A percentile compares a stretch with the other conserved stretches of the same genome.
phyloP scores from a whole-genome alignment of 2,329 filamentous ascomycete species.

The Beauveria asiatica region DNA sequence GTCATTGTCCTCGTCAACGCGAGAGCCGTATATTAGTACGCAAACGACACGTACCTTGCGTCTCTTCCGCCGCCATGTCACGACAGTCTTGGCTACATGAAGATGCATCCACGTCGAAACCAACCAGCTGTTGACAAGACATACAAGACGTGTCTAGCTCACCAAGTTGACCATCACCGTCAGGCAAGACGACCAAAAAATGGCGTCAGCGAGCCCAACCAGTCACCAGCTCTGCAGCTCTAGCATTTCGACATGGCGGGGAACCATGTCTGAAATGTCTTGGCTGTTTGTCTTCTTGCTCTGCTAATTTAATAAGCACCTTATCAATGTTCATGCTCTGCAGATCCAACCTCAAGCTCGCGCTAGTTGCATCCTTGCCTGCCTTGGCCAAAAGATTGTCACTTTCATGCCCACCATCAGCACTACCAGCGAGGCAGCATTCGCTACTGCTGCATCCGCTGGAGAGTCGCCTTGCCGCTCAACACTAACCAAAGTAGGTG shows the following conservation, averaged over 20 bases:
- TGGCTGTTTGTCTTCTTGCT: background rate
- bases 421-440: background rate
- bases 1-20: background rate
- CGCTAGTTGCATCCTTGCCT: background rate
- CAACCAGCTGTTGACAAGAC: background rate
- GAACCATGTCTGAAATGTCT: background rate
- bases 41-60: background rate
- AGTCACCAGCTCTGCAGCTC: background rate
- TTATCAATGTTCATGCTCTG: background rate
- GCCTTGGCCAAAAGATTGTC: conserved; percentile 1
- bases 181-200: background rate
- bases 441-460: background rate
- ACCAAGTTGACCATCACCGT: background rate
- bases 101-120: background rate
- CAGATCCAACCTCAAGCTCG: background rate
- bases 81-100: background rate
- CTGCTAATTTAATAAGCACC: background rate
- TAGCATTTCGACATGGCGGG: background rate
- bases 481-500: background rate
- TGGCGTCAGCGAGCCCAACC: background rate
- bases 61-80: background rate
- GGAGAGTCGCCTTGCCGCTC: background rate
- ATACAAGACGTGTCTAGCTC: background rate
- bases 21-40: conserved; percentile 1
- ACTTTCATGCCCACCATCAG: background rate